phyloP scores from a whole-genome alignment of 192 early-diverging fungal species.

The Geranomyces variabilis region DNA sequence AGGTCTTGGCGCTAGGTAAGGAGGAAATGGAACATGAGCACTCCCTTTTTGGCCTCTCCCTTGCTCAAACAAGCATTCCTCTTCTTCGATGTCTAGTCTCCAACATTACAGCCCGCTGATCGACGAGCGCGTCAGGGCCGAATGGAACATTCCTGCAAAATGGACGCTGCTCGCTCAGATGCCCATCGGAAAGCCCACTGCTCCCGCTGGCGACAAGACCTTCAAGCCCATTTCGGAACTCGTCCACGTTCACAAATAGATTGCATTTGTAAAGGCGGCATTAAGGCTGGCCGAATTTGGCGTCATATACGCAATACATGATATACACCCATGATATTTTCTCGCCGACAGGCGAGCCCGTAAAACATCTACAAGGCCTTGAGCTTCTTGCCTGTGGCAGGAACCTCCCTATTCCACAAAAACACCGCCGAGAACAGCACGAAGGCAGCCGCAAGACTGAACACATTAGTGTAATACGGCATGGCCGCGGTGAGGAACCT shows the following conservation, averaged over 20 bases:
- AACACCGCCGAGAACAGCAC: conserved; percentile 80
- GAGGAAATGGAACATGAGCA: background rate
- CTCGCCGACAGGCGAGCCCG: too few relatives aligned
- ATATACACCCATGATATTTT: too few relatives aligned
- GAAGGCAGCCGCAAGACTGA: conserved; percentile 84
- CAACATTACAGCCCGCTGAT: conserved; percentile 29
- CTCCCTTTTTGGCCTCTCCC: background rate
- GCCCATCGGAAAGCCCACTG: conserved; percentile 31
- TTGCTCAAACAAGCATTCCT: too few relatives aligned
- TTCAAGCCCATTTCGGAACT: background rate
- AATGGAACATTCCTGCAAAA: conserved; percentile 22
- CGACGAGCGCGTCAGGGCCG: conserved; percentile 3
- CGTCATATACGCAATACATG: too few relatives aligned
- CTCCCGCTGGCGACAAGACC: conserved; percentile 11
- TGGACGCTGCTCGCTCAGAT: conserved; percentile 40
- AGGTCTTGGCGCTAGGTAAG: conserved; percentile 29
- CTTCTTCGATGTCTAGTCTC: conserved; percentile 12
- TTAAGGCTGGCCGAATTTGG: too few relatives aligned
- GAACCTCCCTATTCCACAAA: conserved; percentile 63
- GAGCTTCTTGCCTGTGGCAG: conserved; percentile 21
- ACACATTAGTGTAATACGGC: conserved; percentile 89
- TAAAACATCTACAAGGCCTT: conserved; percentile 1
- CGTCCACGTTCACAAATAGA: background rate
- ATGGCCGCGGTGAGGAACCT: conserved; percentile 89
- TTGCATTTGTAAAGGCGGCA: too few relatives aligned